phyloP scores from a whole-genome alignment of 2,329 filamentous ascomycete genomes.

The Cordyceps cicadae region DNA sequence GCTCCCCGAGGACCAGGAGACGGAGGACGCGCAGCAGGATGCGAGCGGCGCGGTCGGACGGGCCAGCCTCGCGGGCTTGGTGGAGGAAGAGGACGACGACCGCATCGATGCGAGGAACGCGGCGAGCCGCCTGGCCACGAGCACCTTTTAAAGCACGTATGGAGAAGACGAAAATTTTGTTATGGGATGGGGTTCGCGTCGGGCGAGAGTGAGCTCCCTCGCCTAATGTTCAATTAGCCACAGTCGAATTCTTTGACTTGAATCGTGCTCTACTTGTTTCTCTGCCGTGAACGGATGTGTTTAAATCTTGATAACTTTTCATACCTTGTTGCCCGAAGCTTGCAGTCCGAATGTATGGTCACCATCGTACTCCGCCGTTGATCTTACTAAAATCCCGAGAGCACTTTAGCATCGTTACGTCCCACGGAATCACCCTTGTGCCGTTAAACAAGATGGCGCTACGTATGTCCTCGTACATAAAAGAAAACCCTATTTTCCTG shows the following conservation, averaged over 20 bases:
- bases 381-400: neutral
- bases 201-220: neutral
- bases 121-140: constrained; percentile 84
- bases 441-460: neutral
- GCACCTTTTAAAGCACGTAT: constrained; percentile 63
- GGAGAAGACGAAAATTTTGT: neutral
- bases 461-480: neutral
- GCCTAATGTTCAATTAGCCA: constrained; percentile 1
- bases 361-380: neutral
- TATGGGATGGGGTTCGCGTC: neutral
- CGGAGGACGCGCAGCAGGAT: constrained; percentile 34
- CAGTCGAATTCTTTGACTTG: neutral
- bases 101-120: constrained; percentile 92
- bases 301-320: too few relatives aligned
- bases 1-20: constrained; percentile 52
- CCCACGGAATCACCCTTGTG: neutral
- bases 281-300: neutral
- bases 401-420: neutral
- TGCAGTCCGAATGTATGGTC: too few relatives aligned
- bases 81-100: constrained; percentile 85
- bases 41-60: constrained; percentile 29
- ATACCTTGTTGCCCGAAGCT: too few relatives aligned
- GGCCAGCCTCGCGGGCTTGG: constrained; percentile 49
- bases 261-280: neutral
- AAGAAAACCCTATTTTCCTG: neutral